Percentiles rank a stretch among this genome's conserved stretches.
Conservation (phyloP, 495 filamentous ascomycete species). For the Tuber magnatum region DNA sequence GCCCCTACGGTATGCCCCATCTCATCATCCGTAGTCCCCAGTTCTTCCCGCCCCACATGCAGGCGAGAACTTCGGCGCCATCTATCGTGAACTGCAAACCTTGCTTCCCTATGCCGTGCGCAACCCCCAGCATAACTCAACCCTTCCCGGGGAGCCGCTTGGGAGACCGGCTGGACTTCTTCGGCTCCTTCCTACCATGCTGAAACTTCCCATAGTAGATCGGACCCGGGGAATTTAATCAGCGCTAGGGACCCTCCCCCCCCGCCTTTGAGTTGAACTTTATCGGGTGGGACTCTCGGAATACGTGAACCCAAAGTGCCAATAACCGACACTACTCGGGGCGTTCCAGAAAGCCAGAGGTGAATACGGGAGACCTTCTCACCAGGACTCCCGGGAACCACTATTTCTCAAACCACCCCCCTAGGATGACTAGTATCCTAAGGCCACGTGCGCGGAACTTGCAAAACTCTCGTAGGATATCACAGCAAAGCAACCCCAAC, state of each 20-base stretch:
- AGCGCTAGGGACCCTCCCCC: constrained; percentile 50
- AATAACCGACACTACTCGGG: constrained; percentile 12
- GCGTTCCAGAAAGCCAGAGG: constrained; percentile 26
- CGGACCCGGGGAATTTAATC: constrained; percentile 63
- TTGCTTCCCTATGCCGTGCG: too few relatives aligned
- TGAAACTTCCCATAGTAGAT: constrained; percentile 25
- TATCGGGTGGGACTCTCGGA: constrained; percentile 42
- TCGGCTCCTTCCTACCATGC: background rate
- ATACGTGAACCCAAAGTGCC: background rate
- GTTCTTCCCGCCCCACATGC: too few relatives aligned
- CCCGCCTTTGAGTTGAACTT: constrained; percentile 52
- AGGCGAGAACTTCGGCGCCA: too few relatives aligned
- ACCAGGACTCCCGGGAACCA: too few relatives aligned
- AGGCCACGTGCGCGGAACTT: constrained; percentile 53
- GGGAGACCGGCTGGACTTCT: background rate
- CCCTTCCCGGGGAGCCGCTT: too few relatives aligned
- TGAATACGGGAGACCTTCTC: too few relatives aligned
- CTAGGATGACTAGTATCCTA: constrained; percentile 51
- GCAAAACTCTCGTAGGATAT: constrained; percentile 51
- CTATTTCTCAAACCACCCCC: too few relatives aligned
- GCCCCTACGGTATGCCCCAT: too few relatives aligned
- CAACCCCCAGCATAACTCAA: too few relatives aligned
- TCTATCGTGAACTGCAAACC: too few relatives aligned
- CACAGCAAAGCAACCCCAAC: constrained; percentile 55
- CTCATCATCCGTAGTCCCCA: too few relatives aligned